Evolutionary conservation across 2,329 filamentous ascomycete genomes (phyloP).

Genomic region (Metarhizium guizhouense): DNA sequence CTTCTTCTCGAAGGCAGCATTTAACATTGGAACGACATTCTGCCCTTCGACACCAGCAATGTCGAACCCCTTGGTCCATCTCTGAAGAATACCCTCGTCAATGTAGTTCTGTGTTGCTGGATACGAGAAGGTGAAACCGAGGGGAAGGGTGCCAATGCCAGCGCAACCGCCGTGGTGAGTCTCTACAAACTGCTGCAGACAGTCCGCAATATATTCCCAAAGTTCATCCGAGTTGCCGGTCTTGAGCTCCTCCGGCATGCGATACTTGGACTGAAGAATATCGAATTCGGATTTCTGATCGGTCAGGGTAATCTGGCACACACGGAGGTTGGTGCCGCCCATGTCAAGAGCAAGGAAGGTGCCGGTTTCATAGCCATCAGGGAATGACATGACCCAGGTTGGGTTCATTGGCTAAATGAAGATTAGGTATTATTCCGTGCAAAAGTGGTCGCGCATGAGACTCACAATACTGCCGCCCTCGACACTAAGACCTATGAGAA

Average conservation of each 20-base stretch:
- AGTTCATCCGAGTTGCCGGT: constrained; percentile 75
- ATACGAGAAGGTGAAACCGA: constrained; percentile 96
- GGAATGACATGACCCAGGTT: constrained; percentile 89
- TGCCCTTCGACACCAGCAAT: constrained; percentile 85
- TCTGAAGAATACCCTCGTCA: constrained; percentile 83
- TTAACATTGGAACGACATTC: constrained; percentile 83
- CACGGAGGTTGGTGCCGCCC: constrained; percentile 91
- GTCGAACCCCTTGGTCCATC: constrained; percentile 97
- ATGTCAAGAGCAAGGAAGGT: constrained; percentile 88
- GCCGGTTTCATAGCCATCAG: constrained; percentile 77
- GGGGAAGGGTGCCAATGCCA: constrained; percentile 57
- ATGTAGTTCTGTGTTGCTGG: constrained; percentile 90
- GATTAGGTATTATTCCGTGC: constrained; percentile 2
- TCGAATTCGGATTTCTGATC: constrained; percentile 85
- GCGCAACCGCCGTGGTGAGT: constrained; percentile 64
- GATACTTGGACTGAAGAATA: constrained; percentile 93
- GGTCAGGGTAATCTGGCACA: constrained; percentile 85
- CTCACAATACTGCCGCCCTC: constrained; percentile 89
- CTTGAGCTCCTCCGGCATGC: constrained; percentile 88
- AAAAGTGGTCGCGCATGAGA: constrained; percentile 10
- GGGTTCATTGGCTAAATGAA: constrained; percentile 83
- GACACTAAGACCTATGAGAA: constrained; percentile 58
- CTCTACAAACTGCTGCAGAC: constrained; percentile 81
- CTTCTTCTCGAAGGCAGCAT: constrained; percentile 60
- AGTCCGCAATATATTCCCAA: constrained; percentile 93